Conservation (phyloP, 176 grass and related monocot species). For the Elymus sibiricus region DNA sequence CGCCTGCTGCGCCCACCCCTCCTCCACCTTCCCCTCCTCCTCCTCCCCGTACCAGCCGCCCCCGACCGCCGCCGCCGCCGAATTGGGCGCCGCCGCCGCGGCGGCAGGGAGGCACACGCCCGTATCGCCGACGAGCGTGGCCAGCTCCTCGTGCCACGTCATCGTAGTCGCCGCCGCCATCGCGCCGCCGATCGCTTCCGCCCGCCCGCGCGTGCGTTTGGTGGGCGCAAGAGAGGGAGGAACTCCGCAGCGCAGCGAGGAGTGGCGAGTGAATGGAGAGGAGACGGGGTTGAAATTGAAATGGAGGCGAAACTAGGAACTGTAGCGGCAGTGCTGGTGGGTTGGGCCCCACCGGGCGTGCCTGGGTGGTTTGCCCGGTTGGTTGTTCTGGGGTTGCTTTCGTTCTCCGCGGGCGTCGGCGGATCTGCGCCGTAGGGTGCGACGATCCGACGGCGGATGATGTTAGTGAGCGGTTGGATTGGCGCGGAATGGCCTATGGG, state of each 20-base stretch:
- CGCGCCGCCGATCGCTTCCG: constrained; percentile 37
- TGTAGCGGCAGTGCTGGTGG: background rate
- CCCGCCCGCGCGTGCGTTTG: background rate
- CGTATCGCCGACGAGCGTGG: constrained; percentile 45
- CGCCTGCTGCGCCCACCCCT: constrained; percentile 76
- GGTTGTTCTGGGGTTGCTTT: constrained; percentile 38
- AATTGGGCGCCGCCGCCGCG: background rate
- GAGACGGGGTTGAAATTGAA: constrained; percentile 21
- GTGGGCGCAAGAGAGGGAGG: constrained; percentile 1
- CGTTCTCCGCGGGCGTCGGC: background rate
- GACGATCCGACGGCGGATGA: background rate
- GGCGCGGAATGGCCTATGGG: background rate
- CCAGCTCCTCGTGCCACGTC: constrained; percentile 90
- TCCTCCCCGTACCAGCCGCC: constrained; percentile 38
- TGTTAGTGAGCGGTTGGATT: background rate
- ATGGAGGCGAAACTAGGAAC: constrained; percentile 13
- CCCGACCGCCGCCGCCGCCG: constrained; percentile 21
- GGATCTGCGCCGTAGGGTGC: constrained; percentile 2
- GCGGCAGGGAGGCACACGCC: constrained; percentile 31
- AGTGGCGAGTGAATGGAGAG: background rate
- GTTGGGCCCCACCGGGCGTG: background rate
- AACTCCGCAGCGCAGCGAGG: background rate
- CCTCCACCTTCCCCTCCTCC: constrained; percentile 49
- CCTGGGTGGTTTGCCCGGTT: background rate
- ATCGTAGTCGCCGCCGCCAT: constrained; percentile 53